Conservation (phyloP, 805 yeast species). For the Starmerella scarabaei region DNA sequence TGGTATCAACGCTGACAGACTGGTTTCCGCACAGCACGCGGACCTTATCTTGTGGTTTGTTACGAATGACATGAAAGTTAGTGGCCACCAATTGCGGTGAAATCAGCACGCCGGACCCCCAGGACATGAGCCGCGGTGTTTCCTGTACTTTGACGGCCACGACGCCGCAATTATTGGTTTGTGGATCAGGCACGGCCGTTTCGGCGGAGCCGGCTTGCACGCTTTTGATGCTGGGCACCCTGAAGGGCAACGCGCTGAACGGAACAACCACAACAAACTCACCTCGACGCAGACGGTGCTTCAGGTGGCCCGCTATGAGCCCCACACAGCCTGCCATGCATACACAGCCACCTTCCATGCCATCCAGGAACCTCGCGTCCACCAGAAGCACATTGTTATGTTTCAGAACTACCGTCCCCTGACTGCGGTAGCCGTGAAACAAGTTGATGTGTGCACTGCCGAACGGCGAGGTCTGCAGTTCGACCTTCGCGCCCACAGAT, state of each 20-base stretch:
- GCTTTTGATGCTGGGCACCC: too few relatives aligned
- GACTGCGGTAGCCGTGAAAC: constrained; percentile 24
- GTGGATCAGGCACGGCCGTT: too few relatives aligned
- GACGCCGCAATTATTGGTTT: too few relatives aligned
- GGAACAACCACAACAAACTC: constrained; percentile 24
- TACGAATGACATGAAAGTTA: constrained; percentile 26
- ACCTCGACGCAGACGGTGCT: constrained; percentile 26
- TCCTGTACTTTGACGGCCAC: constrained; percentile 14
- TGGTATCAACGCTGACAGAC: constrained; percentile 5
- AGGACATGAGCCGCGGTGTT: constrained; percentile 21
- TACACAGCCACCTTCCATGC: constrained; percentile 28
- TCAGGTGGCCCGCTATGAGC: constrained; percentile 23
- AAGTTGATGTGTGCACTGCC: constrained; percentile 27
- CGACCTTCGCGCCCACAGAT: constrained; percentile 1
- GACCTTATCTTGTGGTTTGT: constrained; percentile 6
- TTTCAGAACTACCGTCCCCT: constrained; percentile 22
- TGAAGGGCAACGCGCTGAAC: too few relatives aligned
- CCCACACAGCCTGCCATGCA: constrained; percentile 19
- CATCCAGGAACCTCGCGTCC: constrained; percentile 27
- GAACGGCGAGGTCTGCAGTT: constrained; percentile 25
- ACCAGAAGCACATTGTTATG: constrained; percentile 15
- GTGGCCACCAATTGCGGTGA: constrained; percentile 24
- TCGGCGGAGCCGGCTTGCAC: too few relatives aligned
- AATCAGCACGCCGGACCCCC: constrained; percentile 30
- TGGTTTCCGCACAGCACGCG: constrained; percentile 13